Base-by-base conservation (phyloP, 1,139 yeast genomes). In the Blastobotrys illinoisensis region DNA sequence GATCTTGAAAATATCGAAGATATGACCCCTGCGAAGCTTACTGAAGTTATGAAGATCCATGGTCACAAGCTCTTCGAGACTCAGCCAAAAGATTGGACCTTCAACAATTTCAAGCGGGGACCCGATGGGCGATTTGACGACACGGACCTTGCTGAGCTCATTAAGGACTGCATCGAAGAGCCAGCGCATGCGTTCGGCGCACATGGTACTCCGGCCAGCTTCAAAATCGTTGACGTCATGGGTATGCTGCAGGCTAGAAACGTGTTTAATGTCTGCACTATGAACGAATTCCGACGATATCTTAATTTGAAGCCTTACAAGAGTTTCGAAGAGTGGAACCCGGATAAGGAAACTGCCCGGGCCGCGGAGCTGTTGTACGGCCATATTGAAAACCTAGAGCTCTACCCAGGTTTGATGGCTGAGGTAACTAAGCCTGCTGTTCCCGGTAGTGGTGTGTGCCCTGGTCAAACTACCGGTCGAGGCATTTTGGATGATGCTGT, bases 391-490 rank as follows among this genome's bases (percentile, higher is more conserved):
- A 47, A 51, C 48, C 44, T 51, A n/a, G 54, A 51, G 45, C 19
- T 51, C 5, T 51, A 51, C 16, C 54, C 54, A 16, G 54, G 54
- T 14, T 51, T 51, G 48, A 51, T 51, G 50, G 54, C 54, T 28
- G 54, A 51, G 20, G 47, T 43, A 5, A 51, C 54, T 32, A 51
- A 51, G 47, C 54, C 54, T 26, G 54, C 54, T 2, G 16, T 47
- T 14, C 44, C 54, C 5, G 54, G 54, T 2, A 51, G 54, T 19
- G 54, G 54, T n/a, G 50, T 51, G 19, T 51, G 54, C 26, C 50
- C 54, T 11, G 54, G 54, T n/a, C 54, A 51, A 11, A 51, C 54
- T 14, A 51, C 54, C 18, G 54, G 54, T n/a, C 20, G 54, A 43
- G 54, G 54, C 23, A 51, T 51, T 26, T 26, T 51, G 47, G 48